These are phyloP conservation scores for Dalbergia cochinchinensis DNA, from an alignment of 306 rosid species.

Conservation along the genomic window DNA sequence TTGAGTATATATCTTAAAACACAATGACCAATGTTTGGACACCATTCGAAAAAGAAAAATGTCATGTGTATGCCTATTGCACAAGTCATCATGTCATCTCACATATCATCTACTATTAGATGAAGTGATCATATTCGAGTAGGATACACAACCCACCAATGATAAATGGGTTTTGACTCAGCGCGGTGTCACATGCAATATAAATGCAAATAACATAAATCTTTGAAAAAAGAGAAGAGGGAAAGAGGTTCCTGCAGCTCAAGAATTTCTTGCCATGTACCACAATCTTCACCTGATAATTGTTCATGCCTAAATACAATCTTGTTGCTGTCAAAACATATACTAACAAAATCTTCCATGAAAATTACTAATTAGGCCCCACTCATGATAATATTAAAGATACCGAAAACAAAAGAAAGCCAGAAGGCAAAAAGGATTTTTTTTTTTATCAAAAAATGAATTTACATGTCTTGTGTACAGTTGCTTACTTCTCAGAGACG, in stretches of 20 bases:
- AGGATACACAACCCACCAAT: too few relatives aligned
- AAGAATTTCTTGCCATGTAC: background rate
- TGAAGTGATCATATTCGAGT: too few relatives aligned
- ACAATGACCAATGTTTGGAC: background rate
- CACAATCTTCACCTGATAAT: background rate
- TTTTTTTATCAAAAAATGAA: conserved; percentile 6
- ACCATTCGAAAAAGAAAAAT: too few relatives aligned
- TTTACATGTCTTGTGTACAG: conserved; percentile 49
- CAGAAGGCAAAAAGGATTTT: conserved; percentile 10
- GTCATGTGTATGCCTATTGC: too few relatives aligned
- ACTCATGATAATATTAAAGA: conserved; percentile 27
- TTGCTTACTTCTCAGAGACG: conserved; percentile 29
- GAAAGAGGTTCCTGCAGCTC: background rate
- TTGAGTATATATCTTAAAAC: background rate
- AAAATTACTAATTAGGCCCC: conserved; percentile 2
- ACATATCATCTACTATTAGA: too few relatives aligned
- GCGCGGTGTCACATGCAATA: too few relatives aligned
- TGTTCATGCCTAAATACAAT: background rate
- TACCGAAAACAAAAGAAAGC: background rate
- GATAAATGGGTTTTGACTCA: too few relatives aligned
- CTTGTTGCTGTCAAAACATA: conserved; percentile 10
- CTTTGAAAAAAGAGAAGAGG: too few relatives aligned
- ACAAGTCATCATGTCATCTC: too few relatives aligned
- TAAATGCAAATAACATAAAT: too few relatives aligned
- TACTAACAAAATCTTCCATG: background rate